phyloP scores from a whole-genome alignment of 1,139 yeast species.

The Candida albicans region DNA sequence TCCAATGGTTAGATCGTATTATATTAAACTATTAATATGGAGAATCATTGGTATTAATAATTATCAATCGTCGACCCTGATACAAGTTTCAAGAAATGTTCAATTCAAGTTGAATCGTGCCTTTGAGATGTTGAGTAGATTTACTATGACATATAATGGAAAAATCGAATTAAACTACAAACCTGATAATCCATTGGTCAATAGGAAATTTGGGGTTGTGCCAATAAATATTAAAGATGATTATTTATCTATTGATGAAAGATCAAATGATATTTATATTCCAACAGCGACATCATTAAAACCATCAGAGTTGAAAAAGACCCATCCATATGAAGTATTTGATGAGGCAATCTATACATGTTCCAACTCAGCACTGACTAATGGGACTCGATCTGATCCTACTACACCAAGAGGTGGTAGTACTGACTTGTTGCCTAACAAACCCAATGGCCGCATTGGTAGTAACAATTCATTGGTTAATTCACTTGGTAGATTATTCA shows the following conservation, averaged over 20 bases:
- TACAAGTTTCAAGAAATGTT: constrained; percentile 31
- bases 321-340: constrained; percentile 70
- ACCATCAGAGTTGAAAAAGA: constrained; percentile 41
- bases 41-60: constrained; percentile 55
- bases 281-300: constrained; percentile 17
- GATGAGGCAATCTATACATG: constrained; percentile 75
- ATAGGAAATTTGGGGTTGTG: constrained; percentile 48
- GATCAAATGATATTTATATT: constrained; percentile 12
- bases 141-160: constrained; percentile 15
- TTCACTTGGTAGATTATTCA: constrained; percentile 41
- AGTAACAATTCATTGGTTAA: constrained; percentile 32
- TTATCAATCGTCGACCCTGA: constrained; percentile 36
- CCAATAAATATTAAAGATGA: constrained; percentile 35
- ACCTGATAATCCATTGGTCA: constrained; percentile 54
- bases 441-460: constrained; percentile 6
- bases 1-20: constrained; percentile 71
- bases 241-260: constrained; percentile 21
- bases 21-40: constrained; percentile 68
- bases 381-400: constrained; percentile 3
- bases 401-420: neutral
- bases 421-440: constrained; percentile 2
- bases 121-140: constrained; percentile 19
- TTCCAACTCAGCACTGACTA: constrained; percentile 19
- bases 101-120: constrained; percentile 30
- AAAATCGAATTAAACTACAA: constrained; percentile 23